Conservation (phyloP, 2,329 filamentous ascomycete genomes). For the Botryotinia convoluta region DNA sequence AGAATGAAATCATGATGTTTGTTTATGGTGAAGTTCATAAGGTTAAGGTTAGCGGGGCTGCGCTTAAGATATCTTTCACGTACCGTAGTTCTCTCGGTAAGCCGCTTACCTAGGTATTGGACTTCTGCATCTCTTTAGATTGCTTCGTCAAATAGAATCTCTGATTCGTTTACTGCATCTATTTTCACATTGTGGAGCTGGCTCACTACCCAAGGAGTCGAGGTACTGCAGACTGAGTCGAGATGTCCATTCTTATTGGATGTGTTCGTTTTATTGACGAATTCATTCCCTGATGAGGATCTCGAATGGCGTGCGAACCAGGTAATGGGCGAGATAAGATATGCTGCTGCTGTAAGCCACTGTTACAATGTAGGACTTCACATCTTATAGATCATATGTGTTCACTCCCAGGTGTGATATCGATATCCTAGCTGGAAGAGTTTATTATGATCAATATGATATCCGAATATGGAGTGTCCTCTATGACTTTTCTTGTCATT, state of each 20-base stretch:
- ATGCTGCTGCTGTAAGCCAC: background rate
- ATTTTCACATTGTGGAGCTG: background rate
- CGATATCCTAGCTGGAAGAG: background rate
- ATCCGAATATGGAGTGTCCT: background rate
- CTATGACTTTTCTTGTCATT: background rate
- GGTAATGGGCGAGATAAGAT: background rate
- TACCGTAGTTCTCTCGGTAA: background rate
- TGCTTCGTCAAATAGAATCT: background rate
- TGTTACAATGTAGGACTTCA: background rate
- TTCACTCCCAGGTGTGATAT: background rate
- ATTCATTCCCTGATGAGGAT: background rate
- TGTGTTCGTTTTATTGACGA: background rate
- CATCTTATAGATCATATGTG: background rate
- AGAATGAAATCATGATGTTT: background rate
- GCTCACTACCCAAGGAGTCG: background rate
- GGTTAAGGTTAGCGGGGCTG: too few species aligned
- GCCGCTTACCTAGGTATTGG: background rate
- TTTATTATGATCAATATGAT: background rate
- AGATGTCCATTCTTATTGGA: background rate
- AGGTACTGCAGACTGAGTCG: background rate
- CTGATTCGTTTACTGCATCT: background rate
- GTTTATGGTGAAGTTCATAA: background rate
- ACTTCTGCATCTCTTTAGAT: background rate
- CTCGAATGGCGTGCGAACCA: slow-evolving; percentile 2
- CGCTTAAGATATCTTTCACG: background rate